A percentile compares a stretch with the other conserved stretches of the same genome.
Conservation (phyloP, 83 land plant species). For the Thuja plicata region DNA sequence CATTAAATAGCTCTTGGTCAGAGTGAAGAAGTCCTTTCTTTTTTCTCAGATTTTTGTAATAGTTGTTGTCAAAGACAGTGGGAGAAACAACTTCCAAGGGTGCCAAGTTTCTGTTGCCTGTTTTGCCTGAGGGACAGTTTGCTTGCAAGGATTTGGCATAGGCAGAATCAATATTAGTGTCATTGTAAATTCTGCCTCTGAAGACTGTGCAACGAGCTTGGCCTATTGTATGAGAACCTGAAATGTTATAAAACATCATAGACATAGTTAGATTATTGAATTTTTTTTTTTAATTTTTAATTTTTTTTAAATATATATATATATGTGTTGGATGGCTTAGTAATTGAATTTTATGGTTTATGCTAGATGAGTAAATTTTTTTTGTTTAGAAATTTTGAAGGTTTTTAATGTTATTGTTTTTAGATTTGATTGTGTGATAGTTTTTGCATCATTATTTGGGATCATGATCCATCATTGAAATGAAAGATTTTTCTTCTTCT, state of each 20-base stretch:
- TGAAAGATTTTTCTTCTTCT: too few species aligned
- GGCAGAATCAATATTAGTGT: conserved; percentile 17
- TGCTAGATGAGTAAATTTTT: not conserved
- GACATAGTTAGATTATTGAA: not conserved
- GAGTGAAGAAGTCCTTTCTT: conserved; percentile 35
- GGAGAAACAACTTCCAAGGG: conserved; percentile 30
- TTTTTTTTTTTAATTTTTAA: too few species aligned
- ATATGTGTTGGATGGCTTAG: too few species aligned
- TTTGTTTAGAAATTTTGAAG: too few species aligned
- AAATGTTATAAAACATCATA: not conserved
- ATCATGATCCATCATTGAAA: too few species aligned
- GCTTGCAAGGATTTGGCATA: conserved; percentile 8
- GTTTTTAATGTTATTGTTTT: too few species aligned
- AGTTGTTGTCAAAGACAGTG: conserved; percentile 27
- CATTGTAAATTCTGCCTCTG: conserved; percentile 30
- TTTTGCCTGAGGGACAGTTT: conserved; percentile 15
- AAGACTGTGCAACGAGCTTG: conserved; percentile 19
- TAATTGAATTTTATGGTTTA: too few species aligned
- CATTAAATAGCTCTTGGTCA: conserved; percentile 34
- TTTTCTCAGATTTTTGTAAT: conserved; percentile 21
- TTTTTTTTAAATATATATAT: too few species aligned
- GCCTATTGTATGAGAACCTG: conserved; percentile 37
- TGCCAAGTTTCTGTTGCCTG: conserved; percentile 19
- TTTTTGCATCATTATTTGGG: too few species aligned
- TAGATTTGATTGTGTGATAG: too few species aligned